A percentile compares a stretch with the other conserved stretches of the same genome.
These are phyloP conservation scores for Stropharia rugosoannulata DNA, from an alignment of 768 basidiomycete genomes.

Conservation along the genomic window DNA sequence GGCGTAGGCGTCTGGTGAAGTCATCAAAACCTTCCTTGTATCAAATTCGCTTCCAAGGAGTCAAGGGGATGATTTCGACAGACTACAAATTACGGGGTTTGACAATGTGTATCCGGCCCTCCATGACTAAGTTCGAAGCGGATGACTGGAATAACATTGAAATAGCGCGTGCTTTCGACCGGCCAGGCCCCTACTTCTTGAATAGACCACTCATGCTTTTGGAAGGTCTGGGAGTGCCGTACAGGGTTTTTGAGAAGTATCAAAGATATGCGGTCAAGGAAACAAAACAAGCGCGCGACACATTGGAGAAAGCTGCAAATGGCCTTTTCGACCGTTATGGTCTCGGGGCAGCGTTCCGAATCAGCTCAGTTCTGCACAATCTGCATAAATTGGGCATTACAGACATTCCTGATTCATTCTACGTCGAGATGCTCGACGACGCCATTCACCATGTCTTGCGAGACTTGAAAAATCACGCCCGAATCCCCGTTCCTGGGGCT, in stretches of 20 bases:
- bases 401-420: slow-evolving; percentile 41
- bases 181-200: slow-evolving; percentile 53
- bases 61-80: slow-evolving; percentile 64
- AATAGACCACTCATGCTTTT: slow-evolving; percentile 68
- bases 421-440: slow-evolving; percentile 49
- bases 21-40: slow-evolving; percentile 46
- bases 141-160: slow-evolving; percentile 49
- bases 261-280: slow-evolving; percentile 53
- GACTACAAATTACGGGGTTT: slow-evolving; percentile 51
- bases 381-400: slow-evolving; percentile 48
- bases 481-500: slow-evolving; percentile 63
- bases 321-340: slow-evolving; percentile 54
- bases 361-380: slow-evolving; percentile 50
- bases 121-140: slow-evolving; percentile 70
- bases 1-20: slow-evolving; percentile 25
- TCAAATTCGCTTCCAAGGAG: slow-evolving; percentile 63
- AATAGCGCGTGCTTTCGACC: slow-evolving; percentile 64
- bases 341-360: slow-evolving; percentile 54
- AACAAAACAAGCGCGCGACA: slow-evolving; percentile 40
- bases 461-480: slow-evolving; percentile 60
- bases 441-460: slow-evolving; percentile 65
- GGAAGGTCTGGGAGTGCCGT: slow-evolving; percentile 58
- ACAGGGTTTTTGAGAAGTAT: slow-evolving; percentile 48
- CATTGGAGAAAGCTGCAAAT: slow-evolving; percentile 41
- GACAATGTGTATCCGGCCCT: slow-evolving; percentile 50